These are phyloP conservation scores for Globisporangium cylindrosporum DNA, from an alignment of 352 stramenopile species.

Conservation along the genomic window DNA sequence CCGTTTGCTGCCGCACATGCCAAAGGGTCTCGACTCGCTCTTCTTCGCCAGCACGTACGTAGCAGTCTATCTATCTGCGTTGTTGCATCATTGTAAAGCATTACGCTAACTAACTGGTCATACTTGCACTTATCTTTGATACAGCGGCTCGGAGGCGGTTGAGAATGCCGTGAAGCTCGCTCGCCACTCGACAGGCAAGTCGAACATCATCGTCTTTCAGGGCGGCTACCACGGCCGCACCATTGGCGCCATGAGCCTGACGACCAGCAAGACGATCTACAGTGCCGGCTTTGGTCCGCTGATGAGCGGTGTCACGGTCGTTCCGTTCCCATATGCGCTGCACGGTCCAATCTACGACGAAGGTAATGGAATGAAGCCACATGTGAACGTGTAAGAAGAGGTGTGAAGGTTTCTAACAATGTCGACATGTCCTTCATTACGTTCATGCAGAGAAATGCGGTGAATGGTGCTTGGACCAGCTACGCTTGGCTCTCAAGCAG, in stretches of 20 bases:
- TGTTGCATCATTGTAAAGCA: background rate
- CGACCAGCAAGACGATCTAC: conserved; percentile 90
- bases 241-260: conserved; percentile 91
- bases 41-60: conserved; percentile 84
- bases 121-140: conserved; percentile 6
- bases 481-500: conserved; percentile 89
- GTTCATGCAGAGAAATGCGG: conserved; percentile 40
- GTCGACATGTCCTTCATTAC: no score
- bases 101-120: background rate
- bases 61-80: background rate
- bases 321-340: conserved; percentile 87
- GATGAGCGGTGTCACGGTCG: conserved; percentile 70
- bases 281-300: conserved; percentile 84
- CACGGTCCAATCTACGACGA: conserved; percentile 81
- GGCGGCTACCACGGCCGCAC: conserved; percentile 92
- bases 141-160: conserved; percentile 88
- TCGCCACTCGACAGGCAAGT: conserved; percentile 87
- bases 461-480: conserved; percentile 79
- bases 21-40: conserved; percentile 83
- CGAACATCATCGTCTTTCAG: conserved; percentile 88
- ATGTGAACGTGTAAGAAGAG: background rate
- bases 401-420: background rate
- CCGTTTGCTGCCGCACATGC: conserved; percentile 70
- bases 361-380: conserved; percentile 19
- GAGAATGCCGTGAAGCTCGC: conserved; percentile 93